Conservation (phyloP, 768 basidiomycete genomes). For the Phlebiopsis gigantea region DNA sequence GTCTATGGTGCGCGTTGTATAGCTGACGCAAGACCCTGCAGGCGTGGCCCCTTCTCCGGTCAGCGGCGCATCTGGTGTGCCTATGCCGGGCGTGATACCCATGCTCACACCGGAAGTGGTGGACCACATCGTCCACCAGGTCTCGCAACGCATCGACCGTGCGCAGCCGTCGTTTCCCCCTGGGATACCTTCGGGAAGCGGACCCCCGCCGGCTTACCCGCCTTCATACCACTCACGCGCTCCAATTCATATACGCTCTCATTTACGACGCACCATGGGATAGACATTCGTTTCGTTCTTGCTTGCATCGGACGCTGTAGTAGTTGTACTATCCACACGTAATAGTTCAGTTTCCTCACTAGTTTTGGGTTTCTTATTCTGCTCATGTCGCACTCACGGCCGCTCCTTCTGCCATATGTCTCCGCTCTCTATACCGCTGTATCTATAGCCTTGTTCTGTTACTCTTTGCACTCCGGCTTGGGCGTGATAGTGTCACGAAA, state of each 20-base stretch:
- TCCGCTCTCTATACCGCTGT: not conserved
- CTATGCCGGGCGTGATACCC: not conserved
- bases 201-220: not conserved
- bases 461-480: not conserved
- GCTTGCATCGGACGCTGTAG: not conserved
- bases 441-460: not conserved
- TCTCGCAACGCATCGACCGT: slow-evolving; percentile 8
- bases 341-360: not conserved
- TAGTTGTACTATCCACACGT: not conserved
- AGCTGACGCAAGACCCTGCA: not conserved
- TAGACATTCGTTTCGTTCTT: not conserved
- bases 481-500: not conserved
- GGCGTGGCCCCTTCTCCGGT: not conserved
- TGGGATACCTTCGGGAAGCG: not conserved
- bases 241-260: not conserved
- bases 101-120: not conserved
- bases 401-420: not conserved
- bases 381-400: not conserved
- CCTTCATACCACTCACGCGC: not conserved
- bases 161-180: not conserved
- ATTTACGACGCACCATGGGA: not conserved
- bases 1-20: not conserved
- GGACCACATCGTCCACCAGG: slow-evolving; percentile 3
- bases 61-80: not conserved
- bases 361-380: not conserved